Conservation (phyloP, 148 eudicot species). For the Salicornia ramosissima region DNA sequence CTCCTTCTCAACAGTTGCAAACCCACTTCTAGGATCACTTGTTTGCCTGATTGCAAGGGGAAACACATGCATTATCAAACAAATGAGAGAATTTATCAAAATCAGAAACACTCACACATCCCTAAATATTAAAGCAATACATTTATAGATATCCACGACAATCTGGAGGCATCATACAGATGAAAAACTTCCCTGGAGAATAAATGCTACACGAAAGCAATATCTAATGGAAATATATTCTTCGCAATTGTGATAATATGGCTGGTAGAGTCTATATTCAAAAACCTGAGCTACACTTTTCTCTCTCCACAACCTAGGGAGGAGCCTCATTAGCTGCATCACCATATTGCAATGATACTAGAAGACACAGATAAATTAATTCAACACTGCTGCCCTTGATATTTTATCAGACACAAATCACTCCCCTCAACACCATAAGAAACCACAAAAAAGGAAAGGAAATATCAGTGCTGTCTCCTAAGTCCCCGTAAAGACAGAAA, state of each 20-base stretch:
- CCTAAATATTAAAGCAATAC: background rate
- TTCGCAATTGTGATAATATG: no score
- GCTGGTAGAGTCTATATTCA: no score
- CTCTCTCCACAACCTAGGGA: no score
- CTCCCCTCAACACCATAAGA: background rate
- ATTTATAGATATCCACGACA: background rate
- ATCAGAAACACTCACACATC: background rate
- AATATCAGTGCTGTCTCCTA: no score
- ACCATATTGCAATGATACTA: no score
- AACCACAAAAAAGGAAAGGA: background rate
- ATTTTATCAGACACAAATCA: background rate
- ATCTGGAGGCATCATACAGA: background rate
- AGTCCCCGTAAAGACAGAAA: background rate
- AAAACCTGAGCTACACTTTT: no score
- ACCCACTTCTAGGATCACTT: constrained; percentile 89
- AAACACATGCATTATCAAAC: constrained; percentile 1
- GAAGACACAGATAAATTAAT: background rate
- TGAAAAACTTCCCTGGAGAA: no score
- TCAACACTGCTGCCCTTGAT: background rate
- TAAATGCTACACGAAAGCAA: no score
- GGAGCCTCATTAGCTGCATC: no score
- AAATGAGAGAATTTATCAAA: background rate
- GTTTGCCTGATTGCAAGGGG: constrained; percentile 61
- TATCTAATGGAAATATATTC: no score
- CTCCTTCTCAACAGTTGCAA: constrained; percentile 90